phyloP scores from a whole-genome alignment of 305 asterid genomes.

The Ilex paraguariensis region DNA sequence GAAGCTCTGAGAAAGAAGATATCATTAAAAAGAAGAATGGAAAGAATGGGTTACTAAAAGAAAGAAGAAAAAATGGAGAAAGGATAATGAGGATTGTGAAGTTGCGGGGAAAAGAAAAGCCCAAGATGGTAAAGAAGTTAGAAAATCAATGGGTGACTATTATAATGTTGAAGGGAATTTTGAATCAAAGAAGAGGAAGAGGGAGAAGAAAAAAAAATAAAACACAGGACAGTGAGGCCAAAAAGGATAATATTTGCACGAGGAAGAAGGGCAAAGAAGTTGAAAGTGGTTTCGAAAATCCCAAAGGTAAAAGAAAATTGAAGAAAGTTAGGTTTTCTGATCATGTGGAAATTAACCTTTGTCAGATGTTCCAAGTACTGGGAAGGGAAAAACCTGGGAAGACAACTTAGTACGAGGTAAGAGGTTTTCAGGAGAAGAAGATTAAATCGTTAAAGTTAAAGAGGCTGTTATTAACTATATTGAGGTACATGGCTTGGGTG shows the following conservation, averaged over 20 bases:
- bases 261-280: constrained; percentile 18
- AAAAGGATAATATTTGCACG: constrained; percentile 17
- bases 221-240: constrained; percentile 6
- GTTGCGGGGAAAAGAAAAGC: constrained; percentile 10
- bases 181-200: constrained; percentile 33
- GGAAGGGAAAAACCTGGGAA: constrained; percentile 11
- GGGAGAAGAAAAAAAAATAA: constrained; percentile 5
- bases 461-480: constrained; percentile 58
- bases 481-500: constrained; percentile 44
- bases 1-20: constrained; percentile 16
- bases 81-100: constrained; percentile 12
- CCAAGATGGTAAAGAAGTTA: constrained; percentile 11
- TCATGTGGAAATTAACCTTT: constrained; percentile 40
- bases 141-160: constrained; percentile 8
- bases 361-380: constrained; percentile 20
- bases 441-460: constrained; percentile 47
- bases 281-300: constrained; percentile 10
- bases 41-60: constrained; percentile 1
- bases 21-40: constrained; percentile 12
- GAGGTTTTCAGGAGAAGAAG: constrained; percentile 63
- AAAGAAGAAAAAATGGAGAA: constrained; percentile 13
- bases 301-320: constrained; percentile 32
- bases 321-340: constrained; percentile 65
- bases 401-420: constrained; percentile 52
- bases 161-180: constrained; percentile 15